Percentiles rank a stretch among this genome's conserved stretches.
Conservation (phyloP, 2,329 filamentous ascomycete genomes). For the Grosmannia serpens region DNA sequence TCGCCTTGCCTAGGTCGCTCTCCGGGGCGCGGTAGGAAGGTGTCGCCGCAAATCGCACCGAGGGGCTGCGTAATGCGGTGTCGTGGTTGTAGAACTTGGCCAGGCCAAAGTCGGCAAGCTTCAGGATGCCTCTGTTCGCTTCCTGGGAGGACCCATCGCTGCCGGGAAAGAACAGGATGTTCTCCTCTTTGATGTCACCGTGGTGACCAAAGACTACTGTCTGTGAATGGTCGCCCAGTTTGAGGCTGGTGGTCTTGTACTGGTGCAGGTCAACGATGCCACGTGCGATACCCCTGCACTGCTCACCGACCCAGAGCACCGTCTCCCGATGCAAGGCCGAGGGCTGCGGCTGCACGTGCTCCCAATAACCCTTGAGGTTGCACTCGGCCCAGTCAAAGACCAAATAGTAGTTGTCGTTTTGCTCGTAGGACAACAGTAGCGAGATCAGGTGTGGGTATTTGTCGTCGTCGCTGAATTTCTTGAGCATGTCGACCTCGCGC, state of each 20-base stretch:
- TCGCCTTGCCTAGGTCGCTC: neutral
- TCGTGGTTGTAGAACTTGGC: neutral
- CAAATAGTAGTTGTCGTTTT: conserved; percentile 4
- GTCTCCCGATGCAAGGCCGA: neutral
- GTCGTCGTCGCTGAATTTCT: conserved; percentile 6
- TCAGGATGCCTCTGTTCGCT: neutral
- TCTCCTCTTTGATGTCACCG: conserved; percentile 15
- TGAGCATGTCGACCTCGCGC: conserved; percentile 12
- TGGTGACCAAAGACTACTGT: conserved; percentile 5
- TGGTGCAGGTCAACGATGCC: neutral
- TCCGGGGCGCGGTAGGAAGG: neutral
- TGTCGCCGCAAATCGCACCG: neutral
- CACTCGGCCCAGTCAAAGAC: conserved; percentile 13
- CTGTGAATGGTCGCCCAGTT: too few relatives aligned
- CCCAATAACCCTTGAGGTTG: conserved; percentile 9
- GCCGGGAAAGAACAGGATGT: conserved; percentile 13
- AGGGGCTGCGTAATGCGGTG: neutral
- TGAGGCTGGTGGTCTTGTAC: neutral
- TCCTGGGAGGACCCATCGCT: neutral
- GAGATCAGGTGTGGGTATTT: conserved; percentile 10
- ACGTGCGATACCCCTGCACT: neutral
- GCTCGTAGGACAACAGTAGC: conserved; percentile 12
- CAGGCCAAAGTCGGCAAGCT: neutral
- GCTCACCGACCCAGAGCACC: neutral
- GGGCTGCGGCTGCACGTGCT: neutral